Evolutionary conservation across 352 stramenopile species (phyloP).

Genomic region (Phytophthora macrochlamydospora): DNA sequence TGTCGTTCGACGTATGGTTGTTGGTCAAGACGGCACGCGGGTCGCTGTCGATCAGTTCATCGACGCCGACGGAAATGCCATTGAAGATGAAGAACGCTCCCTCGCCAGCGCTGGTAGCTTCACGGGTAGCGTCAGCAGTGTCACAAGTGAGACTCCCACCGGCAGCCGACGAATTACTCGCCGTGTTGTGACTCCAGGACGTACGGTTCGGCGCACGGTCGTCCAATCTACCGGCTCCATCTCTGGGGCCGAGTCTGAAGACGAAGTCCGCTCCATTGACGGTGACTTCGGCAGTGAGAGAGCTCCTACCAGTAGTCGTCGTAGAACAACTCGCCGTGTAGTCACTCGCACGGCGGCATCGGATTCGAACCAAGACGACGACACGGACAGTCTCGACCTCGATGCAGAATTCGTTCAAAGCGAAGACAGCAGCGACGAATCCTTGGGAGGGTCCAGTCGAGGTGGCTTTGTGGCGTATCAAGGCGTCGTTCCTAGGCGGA

Average conservation of each 20-base stretch:
- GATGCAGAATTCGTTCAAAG: slow-evolving; percentile 21
- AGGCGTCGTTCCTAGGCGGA: slow-evolving; percentile 12
- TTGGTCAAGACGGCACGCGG: slow-evolving; percentile 21
- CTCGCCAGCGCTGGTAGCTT: slow-evolving; percentile 23
- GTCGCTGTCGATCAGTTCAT: slow-evolving; percentile 20
- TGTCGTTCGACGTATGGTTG: slow-evolving; percentile 18
- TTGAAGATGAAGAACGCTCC: slow-evolving; percentile 11
- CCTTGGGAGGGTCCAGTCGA: slow-evolving; percentile 12
- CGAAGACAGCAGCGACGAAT: slow-evolving; percentile 32
- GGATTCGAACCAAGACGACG: slow-evolving; percentile 7
- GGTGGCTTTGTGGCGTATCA: slow-evolving; percentile 2
- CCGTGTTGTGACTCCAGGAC: slow-evolving; percentile 21
- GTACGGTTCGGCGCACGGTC: slow-evolving; percentile 14
- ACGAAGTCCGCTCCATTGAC: slow-evolving; percentile 17
- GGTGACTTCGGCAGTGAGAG: slow-evolving; percentile 3
- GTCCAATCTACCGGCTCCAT: slow-evolving; percentile 20
- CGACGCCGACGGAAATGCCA: slow-evolving; percentile 14
- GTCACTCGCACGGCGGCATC: slow-evolving; percentile 30
- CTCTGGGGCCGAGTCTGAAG: slow-evolving; percentile 24
- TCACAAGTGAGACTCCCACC: slow-evolving; percentile 26
- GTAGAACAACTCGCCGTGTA: slow-evolving; percentile 15
- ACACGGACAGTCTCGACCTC: slow-evolving; percentile 17
- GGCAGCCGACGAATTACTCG: slow-evolving; percentile 24
- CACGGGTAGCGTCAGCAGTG: slow-evolving; percentile 23
- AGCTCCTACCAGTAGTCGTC: slow-evolving; percentile 9